A percentile compares a stretch with the other conserved stretches of the same genome.
phyloP scores from a whole-genome alignment of 2,329 filamentous ascomycete species.

The Nemania serpens region DNA sequence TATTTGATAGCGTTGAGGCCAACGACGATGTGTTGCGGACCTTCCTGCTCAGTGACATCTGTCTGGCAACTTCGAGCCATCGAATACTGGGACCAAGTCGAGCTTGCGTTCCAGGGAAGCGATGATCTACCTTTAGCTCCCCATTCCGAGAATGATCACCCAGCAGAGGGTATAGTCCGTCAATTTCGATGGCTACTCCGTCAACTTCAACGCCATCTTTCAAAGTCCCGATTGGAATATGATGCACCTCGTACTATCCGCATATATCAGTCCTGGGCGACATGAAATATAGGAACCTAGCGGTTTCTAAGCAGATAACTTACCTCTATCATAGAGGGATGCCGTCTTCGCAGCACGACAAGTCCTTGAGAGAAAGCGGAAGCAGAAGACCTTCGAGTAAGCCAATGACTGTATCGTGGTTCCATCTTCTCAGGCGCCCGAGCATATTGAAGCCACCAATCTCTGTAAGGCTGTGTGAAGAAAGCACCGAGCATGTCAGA shows the following conservation, averaged over 20 bases:
- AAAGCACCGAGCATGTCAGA: constrained; percentile 38
- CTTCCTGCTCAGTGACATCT: no score
- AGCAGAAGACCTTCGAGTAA: constrained; percentile 38
- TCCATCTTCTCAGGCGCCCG: constrained; percentile 17
- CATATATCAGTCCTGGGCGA: neutral
- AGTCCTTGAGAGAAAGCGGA: constrained; percentile 31
- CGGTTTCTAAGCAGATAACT: constrained; percentile 8
- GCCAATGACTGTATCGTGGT: constrained; percentile 37
- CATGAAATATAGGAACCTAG: neutral
- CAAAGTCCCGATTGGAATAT: neutral
- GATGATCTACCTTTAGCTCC: no score
- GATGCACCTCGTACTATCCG: constrained; percentile 29
- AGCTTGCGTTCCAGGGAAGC: no score
- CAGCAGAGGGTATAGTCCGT: no score
- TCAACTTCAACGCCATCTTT: no score
- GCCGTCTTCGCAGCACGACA: constrained; percentile 33
- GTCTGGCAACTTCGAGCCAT: no score
- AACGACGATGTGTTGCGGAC: no score
- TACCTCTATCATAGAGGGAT: constrained; percentile 40
- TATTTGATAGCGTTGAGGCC: no score
- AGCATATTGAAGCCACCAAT: constrained; percentile 42
- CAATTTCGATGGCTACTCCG: no score
- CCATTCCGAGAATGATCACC: no score
- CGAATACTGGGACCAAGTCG: no score
- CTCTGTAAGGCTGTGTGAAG: constrained; percentile 37